These are phyloP conservation scores for Dendrobium chrysotoxum DNA, from an alignment of 106 monocot species.

Conservation along the genomic window DNA sequence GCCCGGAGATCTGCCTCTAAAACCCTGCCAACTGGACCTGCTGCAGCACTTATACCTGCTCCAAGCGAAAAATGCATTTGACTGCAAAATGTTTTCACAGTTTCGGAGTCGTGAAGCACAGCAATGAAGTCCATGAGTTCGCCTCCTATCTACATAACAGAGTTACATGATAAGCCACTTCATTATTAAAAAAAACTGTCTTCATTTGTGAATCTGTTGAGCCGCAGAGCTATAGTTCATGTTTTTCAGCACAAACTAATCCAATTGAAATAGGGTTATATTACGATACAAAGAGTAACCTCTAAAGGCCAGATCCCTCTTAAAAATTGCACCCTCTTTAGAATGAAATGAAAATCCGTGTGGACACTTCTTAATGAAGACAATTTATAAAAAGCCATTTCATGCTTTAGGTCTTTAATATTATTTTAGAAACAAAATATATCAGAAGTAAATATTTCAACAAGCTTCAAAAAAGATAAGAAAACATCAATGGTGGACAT, in stretches of 20 bases:
- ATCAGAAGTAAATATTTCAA: background rate
- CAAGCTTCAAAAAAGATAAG: background rate
- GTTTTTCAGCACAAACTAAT: background rate
- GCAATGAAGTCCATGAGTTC: slow-evolving; percentile 80
- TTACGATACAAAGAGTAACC: no score
- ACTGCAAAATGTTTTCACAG: slow-evolving; percentile 71
- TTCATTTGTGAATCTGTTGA: background rate
- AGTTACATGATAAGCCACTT: background rate
- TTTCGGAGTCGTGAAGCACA: slow-evolving; percentile 63
- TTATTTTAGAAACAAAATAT: background rate
- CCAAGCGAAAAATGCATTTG: slow-evolving; percentile 74
- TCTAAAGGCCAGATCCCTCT: no score
- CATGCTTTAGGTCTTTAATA: background rate
- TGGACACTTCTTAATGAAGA: background rate
- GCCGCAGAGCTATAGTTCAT: background rate
- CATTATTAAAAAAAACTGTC: background rate
- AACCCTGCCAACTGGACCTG: slow-evolving; percentile 79
- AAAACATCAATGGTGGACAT: background rate
- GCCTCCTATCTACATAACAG: slow-evolving; percentile 50
- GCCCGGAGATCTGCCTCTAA: slow-evolving; percentile 80
- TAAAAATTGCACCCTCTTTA: no score
- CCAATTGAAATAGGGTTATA: no score
- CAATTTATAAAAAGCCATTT: background rate
- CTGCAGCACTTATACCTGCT: slow-evolving; percentile 78
- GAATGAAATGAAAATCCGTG: background rate